These are phyloP conservation scores for Volvariella surrecta DNA, from an alignment of 1,284 basidiomycete genomes.

Conservation along the genomic window DNA sequence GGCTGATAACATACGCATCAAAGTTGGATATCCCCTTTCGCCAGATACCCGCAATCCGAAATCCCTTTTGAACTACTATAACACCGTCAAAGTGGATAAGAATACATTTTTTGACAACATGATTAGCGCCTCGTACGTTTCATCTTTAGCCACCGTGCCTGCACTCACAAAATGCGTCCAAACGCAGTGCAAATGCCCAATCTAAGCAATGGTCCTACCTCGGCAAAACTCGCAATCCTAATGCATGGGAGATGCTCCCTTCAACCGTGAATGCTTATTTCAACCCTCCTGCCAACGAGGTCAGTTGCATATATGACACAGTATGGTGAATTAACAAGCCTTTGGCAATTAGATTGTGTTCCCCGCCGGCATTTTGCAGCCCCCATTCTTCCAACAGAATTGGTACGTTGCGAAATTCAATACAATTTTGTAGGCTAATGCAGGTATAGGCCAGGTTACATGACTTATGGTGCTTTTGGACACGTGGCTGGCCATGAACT, in stretches of 20 bases:
- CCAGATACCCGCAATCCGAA: constrained; percentile 74
- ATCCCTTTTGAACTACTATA: constrained; percentile 74
- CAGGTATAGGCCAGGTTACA: constrained; percentile 65
- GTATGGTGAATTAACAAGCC: background rate
- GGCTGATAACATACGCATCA: constrained; percentile 74
- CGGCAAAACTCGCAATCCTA: constrained; percentile 63
- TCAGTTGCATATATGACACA: constrained; percentile 16
- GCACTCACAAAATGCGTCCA: constrained; percentile 2
- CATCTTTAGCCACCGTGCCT: constrained; percentile 1
- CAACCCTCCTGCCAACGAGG: constrained; percentile 75
- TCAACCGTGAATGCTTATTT: constrained; percentile 78
- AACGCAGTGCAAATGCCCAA: constrained; percentile 41
- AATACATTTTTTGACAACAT: constrained; percentile 84
- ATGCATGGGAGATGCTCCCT: constrained; percentile 87
- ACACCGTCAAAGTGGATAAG: constrained; percentile 53
- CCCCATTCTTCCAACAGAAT: constrained; percentile 83
- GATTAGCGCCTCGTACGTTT: constrained; percentile 50
- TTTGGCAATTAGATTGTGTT: constrained; percentile 75
- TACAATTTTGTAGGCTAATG: background rate
- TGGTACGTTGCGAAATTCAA: constrained; percentile 46
- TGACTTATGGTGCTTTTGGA: constrained; percentile 89
- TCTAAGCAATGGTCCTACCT: constrained; percentile 70
- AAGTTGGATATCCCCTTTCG: constrained; percentile 84
- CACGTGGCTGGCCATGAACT: constrained; percentile 87
- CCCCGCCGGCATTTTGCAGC: constrained; percentile 91